Conservation (phyloP, 352 stramenopile species). For the Phytophthora pisi region DNA sequence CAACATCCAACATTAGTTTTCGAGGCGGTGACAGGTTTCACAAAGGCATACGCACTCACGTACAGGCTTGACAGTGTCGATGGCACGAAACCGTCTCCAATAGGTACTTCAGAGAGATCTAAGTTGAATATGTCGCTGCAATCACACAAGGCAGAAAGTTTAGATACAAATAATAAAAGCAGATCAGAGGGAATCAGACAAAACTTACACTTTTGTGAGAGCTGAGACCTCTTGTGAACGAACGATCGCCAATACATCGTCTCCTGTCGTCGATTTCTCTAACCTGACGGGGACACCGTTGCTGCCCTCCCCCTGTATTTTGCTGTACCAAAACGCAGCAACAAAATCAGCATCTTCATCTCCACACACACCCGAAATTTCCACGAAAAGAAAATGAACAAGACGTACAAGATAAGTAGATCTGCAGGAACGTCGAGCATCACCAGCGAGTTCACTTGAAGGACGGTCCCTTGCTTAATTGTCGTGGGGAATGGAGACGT, state of each 20-base stretch:
- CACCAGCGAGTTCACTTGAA: conserved; percentile 39
- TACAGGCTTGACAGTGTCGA: conserved; percentile 40
- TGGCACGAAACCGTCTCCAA: conserved; percentile 36
- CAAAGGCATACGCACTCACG: conserved; percentile 7
- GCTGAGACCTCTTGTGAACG: conserved; percentile 25
- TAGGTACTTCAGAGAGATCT: conserved; percentile 33
- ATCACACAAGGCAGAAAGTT: conserved; percentile 3
- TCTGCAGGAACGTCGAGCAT: conserved; percentile 30
- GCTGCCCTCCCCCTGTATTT: conserved; percentile 30
- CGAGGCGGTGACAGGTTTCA: background rate
- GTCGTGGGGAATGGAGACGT: conserved; percentile 20
- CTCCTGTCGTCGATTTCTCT: conserved; percentile 23
- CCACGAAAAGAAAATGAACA: background rate
- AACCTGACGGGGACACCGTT: conserved; percentile 31
- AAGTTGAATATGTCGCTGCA: conserved; percentile 43
- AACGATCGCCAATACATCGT: conserved; percentile 28
- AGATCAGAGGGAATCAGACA: background rate
- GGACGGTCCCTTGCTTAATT: conserved; percentile 5
- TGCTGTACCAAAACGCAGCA: conserved; percentile 17
- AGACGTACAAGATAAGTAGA: conserved; percentile 33
- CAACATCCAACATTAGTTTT: background rate
- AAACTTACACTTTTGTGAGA: conserved; percentile 36
- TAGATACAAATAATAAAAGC: background rate
- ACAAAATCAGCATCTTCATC: background rate
- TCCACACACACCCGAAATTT: background rate